Conservation (phyloP, 306 rosid species). For the Nissolia schottii region DNA sequence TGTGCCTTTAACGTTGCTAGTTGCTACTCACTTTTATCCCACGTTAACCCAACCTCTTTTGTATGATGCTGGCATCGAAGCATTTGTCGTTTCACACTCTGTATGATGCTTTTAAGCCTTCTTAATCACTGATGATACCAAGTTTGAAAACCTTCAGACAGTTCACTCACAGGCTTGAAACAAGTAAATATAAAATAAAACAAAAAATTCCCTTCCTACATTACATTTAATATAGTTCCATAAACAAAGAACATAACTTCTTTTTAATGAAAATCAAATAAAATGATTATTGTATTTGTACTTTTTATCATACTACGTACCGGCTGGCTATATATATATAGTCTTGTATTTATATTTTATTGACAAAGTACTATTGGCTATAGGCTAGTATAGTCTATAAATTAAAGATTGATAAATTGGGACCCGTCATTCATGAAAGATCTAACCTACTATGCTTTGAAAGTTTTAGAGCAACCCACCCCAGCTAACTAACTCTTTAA, state of each 20-base stretch:
- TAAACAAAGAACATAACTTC: not conserved
- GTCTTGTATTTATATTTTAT: no score
- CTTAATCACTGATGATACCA: not conserved
- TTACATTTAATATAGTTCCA: not conserved
- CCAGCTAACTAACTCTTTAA: not conserved
- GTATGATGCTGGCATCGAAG: not conserved
- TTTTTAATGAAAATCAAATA: no score
- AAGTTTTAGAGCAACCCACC: not conserved
- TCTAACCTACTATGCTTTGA: not conserved
- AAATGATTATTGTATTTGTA: no score
- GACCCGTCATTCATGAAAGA: not conserved
- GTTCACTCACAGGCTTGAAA: not conserved
- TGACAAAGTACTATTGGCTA: not conserved
- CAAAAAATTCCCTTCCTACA: not conserved
- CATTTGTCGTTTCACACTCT: not conserved
- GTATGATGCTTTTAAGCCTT: constrained; percentile 2
- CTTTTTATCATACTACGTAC: no score
- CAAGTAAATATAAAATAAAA: no score
- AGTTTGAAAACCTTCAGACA: not conserved
- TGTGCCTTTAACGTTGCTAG: not conserved
- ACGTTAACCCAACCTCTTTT: not conserved
- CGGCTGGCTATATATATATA: no score
- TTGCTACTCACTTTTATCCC: not conserved
- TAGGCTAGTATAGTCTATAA: not conserved
- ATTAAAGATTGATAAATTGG: not conserved